phyloP scores from a whole-genome alignment of 192 early-diverging fungal species.

The Coemansia sp. region DNA sequence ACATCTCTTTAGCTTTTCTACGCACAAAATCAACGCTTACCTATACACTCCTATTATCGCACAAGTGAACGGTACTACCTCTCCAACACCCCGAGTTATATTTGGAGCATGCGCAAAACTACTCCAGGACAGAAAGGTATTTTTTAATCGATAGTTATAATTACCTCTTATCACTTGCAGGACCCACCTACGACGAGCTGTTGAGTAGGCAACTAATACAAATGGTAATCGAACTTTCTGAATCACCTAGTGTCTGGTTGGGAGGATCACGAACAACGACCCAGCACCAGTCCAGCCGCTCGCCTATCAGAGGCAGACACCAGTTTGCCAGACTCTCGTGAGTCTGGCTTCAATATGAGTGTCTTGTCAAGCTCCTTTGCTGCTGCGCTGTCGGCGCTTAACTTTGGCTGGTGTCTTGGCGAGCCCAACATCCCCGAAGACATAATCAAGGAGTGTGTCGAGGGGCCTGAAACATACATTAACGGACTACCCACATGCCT shows the following conservation, averaged over 20 bases:
- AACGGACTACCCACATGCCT: slow-evolving; percentile 46
- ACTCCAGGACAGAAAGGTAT: not conserved
- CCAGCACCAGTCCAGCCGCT: not conserved
- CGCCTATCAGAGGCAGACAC: not conserved
- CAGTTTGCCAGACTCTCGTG: slow-evolving; percentile 32
- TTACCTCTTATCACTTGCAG: not conserved
- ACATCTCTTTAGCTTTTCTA: not conserved
- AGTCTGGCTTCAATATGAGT: slow-evolving; percentile 28
- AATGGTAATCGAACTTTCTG: not conserved
- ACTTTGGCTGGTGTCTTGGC: slow-evolving; percentile 57
- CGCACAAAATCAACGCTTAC: not conserved
- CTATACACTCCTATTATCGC: not conserved
- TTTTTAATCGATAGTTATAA: not conserved
- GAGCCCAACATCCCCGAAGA: slow-evolving; percentile 59
- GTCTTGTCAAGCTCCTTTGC: slow-evolving; percentile 33
- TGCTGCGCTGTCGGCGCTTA: slow-evolving; percentile 48
- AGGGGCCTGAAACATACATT: slow-evolving; percentile 21
- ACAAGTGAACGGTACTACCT: not conserved
- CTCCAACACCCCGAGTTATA: not conserved
- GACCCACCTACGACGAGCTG: not conserved
- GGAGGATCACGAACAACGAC: not conserved
- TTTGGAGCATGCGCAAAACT: not conserved
- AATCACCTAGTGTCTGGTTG: not conserved
- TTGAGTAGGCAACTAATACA: not conserved
- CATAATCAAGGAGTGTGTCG: slow-evolving; percentile 52